Base-by-base conservation (phyloP, 2,329 filamentous ascomycete genomes). In the Xylaria sp. region DNA sequence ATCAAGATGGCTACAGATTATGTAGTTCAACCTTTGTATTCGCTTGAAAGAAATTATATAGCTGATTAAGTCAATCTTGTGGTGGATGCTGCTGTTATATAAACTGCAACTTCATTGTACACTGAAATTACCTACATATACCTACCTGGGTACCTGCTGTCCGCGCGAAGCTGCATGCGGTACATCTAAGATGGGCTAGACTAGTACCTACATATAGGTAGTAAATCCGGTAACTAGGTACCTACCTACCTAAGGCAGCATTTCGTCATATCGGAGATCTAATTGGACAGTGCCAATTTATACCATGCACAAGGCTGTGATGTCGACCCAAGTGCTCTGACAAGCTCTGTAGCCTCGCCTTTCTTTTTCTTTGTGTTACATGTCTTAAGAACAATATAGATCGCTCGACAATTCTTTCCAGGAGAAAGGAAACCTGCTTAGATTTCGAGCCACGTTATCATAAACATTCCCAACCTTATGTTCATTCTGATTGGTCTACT, bases 1-100 rank as follows among this genome's bases (percentile, higher is more conserved):
- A 70, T 71, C 71, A 69, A 72, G 61, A 75, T 75, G 73, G 44
- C 63, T 69, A 22, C 7, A 51, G 15, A n/a, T 38, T 51, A 36
- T 39, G 36, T 57, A 42, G 17, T 66, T 42, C 63, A 20, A 56
- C 45, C 54, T 55, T 36, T 65, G 51, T 50, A 57, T 56, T 47
- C 17, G 25, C 17, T 13, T 36, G 31, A 22, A 47, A 36, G 31
- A 29, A 51, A 33, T 20, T 10, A 57, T 44, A 56, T 31, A 55
- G 15, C 22, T 39, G 25, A 39, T 49, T 39, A 39, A 54, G 39
- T 54, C 29, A 10, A 45, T 53, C 38, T 45, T 20, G 42, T 20
- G 11, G 49, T 36, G 29, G 5, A 36, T 22, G 29, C 39, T 5
- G n/a, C 20, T 22, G 7, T 45, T 22, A 7, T 45, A 39, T 39